Percentiles rank a stretch among this genome's conserved stretches.
These are phyloP conservation scores for Pilaira anomala DNA, from an alignment of 192 early-diverging fungal species.

Conservation along the genomic window DNA sequence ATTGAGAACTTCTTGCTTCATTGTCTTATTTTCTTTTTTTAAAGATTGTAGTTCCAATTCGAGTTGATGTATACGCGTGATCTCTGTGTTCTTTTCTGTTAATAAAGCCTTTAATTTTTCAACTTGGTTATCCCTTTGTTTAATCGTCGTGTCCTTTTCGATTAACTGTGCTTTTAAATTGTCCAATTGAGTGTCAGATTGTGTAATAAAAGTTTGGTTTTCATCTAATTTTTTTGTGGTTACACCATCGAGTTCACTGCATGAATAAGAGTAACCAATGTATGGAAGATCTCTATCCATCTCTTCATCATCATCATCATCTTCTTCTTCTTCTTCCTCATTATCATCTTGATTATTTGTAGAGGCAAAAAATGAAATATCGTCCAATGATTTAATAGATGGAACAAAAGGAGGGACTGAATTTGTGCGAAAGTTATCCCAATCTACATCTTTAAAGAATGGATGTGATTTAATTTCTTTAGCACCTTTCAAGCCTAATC, in stretches of 20 bases:
- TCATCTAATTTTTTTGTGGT: not conserved
- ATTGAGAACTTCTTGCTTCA: no score
- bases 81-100: not conserved
- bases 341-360: conserved; percentile 13
- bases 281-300: conserved; percentile 72
- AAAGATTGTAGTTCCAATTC: not conserved
- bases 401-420: conserved; percentile 82
- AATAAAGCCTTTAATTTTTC: not conserved
- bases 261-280: conserved; percentile 67
- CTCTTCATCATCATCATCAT: conserved; percentile 61
- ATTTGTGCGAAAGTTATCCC: conserved; percentile 47
- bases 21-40: no score
- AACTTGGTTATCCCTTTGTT: not conserved
- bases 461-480: conserved; percentile 64
- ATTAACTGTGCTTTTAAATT: not conserved
- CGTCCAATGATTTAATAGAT: conserved; percentile 78
- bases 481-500: conserved; percentile 62
- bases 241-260: not conserved
- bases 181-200: no score
- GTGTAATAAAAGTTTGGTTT: not conserved
- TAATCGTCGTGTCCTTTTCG: not conserved
- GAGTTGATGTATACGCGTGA: not conserved
- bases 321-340: not conserved
- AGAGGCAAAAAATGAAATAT: conserved; percentile 87
- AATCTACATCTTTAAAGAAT: conserved; percentile 66